phyloP scores from a whole-genome alignment of 305 asterid species.

The Fraxinus floribunda region DNA sequence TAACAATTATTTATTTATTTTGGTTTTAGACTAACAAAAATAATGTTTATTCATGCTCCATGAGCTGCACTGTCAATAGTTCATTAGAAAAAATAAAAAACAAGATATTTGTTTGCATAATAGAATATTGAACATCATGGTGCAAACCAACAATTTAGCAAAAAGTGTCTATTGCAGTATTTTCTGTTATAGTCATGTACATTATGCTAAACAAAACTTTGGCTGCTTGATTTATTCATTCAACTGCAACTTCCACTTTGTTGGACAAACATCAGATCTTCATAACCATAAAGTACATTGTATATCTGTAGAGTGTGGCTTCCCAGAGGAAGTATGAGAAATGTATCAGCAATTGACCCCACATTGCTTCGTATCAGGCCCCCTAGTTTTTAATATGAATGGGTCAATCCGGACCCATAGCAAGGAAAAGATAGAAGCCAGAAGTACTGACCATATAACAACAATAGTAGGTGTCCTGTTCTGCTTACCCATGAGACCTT shows the following conservation, averaged over 20 bases:
- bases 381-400: constrained; percentile 70
- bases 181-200: constrained; percentile 29
- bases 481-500: constrained; percentile 94
- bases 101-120: not conserved
- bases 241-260: constrained; percentile 25
- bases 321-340: constrained; percentile 14
- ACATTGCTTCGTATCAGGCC: constrained; percentile 76
- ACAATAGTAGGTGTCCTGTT: constrained; percentile 96
- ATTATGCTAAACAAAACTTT: constrained; percentile 30
- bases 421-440: constrained; percentile 90
- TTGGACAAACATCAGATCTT: constrained; percentile 20
- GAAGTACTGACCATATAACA: constrained; percentile 80
- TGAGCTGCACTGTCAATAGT: not conserved
- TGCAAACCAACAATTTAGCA: constrained; percentile 14
- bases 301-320: constrained; percentile 8
- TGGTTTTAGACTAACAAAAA: not conserved
- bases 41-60: not conserved
- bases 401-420: constrained; percentile 92
- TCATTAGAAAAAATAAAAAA: not conserved
- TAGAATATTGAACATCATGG: not conserved
- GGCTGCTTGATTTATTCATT: constrained; percentile 33
- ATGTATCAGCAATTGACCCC: constrained; percentile 75
- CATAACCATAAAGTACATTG: constrained; percentile 9
- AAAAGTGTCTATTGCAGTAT: constrained; percentile 17
- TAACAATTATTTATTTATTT: not conserved